These are phyloP conservation scores for Cercospora sp. DNA, from an alignment of 2,329 filamentous ascomycete species.

Conservation along the genomic window DNA sequence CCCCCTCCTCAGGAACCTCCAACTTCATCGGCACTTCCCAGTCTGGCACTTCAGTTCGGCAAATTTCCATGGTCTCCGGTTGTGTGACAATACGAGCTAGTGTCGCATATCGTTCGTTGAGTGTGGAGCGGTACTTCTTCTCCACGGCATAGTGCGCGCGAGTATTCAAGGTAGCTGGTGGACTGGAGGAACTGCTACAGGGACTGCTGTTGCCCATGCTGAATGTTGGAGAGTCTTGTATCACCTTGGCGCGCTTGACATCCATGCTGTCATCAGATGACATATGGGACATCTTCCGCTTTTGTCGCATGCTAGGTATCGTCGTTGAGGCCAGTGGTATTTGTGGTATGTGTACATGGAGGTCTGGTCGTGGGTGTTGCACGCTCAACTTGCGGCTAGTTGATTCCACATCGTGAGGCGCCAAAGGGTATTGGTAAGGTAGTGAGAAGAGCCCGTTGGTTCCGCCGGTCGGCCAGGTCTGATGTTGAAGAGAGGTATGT, in stretches of 20 bases:
- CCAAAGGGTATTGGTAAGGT: neutral
- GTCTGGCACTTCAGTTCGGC: conserved; percentile 19
- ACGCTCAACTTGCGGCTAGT: neutral
- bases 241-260: conserved; percentile 5
- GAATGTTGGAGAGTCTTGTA: conserved; percentile 1
- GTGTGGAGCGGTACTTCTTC: conserved; percentile 28
- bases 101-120: conserved; percentile 25
- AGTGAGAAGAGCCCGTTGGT: neutral
- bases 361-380: neutral
- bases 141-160: conserved; percentile 44
- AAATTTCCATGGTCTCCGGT: conserved; percentile 23
- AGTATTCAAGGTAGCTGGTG: conserved; percentile 1
- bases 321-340: neutral
- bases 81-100: conserved; percentile 23
- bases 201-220: conserved; percentile 9
- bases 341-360: neutral
- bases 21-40: conserved; percentile 24
- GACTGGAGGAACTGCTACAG: conserved; percentile 6
- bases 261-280: neutral
- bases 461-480: neutral
- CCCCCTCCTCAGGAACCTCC: conserved; percentile 16
- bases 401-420: neutral
- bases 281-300: conserved; percentile 9
- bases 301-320: conserved; percentile 10
- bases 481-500: conserved; percentile 1